phyloP scores from a whole-genome alignment of 2,329 filamentous ascomycete genomes.

The Aspergillus caelatus region DNA sequence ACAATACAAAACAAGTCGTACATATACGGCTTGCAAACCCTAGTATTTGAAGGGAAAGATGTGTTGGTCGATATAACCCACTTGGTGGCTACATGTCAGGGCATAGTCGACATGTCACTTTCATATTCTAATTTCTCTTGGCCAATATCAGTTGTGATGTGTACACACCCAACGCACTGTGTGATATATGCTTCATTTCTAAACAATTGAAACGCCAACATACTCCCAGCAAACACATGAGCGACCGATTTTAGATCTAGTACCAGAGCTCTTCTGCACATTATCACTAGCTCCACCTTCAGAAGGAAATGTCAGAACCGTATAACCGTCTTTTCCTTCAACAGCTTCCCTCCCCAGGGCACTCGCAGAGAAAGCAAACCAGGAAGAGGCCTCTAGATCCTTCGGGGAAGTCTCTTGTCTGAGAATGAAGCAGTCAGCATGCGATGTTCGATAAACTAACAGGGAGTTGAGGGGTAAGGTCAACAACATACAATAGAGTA shows the following conservation, averaged over 20 bases:
- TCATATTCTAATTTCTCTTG: background rate
- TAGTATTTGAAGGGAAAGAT: background rate
- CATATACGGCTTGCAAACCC: background rate
- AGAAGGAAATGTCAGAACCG: constrained; percentile 29
- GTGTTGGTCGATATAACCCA: background rate
- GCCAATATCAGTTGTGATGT: background rate
- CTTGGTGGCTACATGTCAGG: background rate
- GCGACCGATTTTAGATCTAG: constrained; percentile 8
- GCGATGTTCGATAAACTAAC: background rate
- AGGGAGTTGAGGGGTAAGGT: background rate
- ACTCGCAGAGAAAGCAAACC: constrained; percentile 40
- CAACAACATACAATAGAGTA: constrained; percentile 37
- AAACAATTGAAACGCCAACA: constrained; percentile 30
- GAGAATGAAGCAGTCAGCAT: constrained; percentile 16
- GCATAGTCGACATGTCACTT: background rate
- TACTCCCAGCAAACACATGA: constrained; percentile 45
- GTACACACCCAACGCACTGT: background rate
- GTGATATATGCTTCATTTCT: constrained; percentile 10
- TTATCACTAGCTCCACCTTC: background rate
- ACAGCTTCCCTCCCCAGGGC: constrained; percentile 40
- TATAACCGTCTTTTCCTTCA: constrained; percentile 45
- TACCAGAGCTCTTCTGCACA: constrained; percentile 4
- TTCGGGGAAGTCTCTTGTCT: constrained; percentile 23
- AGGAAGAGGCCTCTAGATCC: constrained; percentile 19
- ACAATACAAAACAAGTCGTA: background rate